Conservation (phyloP, 2,329 filamentous ascomycete species). For the Curvularia hawaiiensis region DNA sequence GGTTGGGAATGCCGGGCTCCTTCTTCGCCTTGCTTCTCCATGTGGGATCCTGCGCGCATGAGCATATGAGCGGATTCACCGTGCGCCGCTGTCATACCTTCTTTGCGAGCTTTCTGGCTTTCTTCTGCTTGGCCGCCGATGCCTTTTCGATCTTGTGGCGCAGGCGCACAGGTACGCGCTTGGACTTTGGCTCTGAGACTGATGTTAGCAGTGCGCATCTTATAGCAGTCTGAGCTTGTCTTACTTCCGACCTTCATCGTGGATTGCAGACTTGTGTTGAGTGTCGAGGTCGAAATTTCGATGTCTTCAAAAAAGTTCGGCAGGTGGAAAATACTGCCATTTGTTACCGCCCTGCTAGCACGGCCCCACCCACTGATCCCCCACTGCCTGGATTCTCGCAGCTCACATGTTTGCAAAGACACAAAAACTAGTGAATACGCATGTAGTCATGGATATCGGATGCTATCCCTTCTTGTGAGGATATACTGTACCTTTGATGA, state of each 20-base stretch:
- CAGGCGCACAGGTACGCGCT: slow-evolving; percentile 86
- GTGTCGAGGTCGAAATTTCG: slow-evolving; percentile 31
- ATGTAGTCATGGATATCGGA: not conserved
- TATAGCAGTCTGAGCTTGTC: slow-evolving; percentile 6
- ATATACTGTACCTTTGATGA: not conserved
- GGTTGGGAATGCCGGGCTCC: slow-evolving; percentile 94
- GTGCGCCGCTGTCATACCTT: slow-evolving; percentile 57
- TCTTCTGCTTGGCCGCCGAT: slow-evolving; percentile 86
- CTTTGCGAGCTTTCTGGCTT: slow-evolving; percentile 85
- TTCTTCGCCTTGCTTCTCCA: slow-evolving; percentile 96
- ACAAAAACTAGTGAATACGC: not conserved
- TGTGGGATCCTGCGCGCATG: slow-evolving; percentile 76
- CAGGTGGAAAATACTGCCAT: slow-evolving; percentile 15
- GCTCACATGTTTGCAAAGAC: not conserved
- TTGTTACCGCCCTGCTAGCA: slow-evolving; percentile 8
- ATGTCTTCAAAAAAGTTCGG: slow-evolving; percentile 27
- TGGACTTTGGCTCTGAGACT: slow-evolving; percentile 83
- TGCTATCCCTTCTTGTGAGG: not conserved
- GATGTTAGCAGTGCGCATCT: slow-evolving; percentile 9
- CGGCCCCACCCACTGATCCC: slow-evolving; percentile 6
- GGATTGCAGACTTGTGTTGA: slow-evolving; percentile 19
- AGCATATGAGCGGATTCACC: slow-evolving; percentile 13
- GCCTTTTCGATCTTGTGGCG: slow-evolving; percentile 97
- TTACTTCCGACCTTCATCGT: slow-evolving; percentile 52
- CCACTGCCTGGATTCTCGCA: slow-evolving; percentile 5